phyloP scores from a whole-genome alignment of 176 grass and related monocot genomes.

The Ananas comosus region DNA sequence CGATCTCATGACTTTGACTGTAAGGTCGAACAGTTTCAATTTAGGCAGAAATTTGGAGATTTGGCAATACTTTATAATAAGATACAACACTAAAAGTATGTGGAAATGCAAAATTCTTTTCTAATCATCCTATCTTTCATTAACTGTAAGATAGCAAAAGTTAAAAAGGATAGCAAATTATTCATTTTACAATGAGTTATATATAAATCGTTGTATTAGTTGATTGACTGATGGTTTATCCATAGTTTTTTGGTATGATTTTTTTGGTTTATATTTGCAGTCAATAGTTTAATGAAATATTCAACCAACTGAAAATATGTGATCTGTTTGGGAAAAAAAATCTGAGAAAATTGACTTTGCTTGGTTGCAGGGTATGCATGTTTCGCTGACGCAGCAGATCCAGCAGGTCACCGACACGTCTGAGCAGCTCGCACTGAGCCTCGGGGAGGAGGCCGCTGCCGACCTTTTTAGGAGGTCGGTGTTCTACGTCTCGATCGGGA shows the following conservation, averaged over 20 bases:
- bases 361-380: slow-evolving; percentile 48
- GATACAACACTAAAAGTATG: too few species aligned
- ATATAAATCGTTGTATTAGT: neutral
- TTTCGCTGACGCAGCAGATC: slow-evolving; percentile 62
- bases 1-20: neutral
- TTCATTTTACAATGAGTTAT: neutral
- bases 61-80: too few species aligned
- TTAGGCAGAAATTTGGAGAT: too few species aligned
- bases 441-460: slow-evolving; percentile 46
- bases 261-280: too few species aligned
- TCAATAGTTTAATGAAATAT: too few species aligned
- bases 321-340: too few species aligned
- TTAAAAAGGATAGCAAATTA: too few species aligned
- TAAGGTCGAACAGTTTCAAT: too few species aligned
- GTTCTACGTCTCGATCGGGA: slow-evolving; percentile 70
- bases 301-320: too few species aligned
- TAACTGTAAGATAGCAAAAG: too few species aligned
- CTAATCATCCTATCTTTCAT: too few species aligned
- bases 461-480: slow-evolving; percentile 47
- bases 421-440: slow-evolving; percentile 41
- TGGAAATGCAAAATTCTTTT: too few species aligned
- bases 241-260: neutral
- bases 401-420: slow-evolving; percentile 62
- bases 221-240: neutral
- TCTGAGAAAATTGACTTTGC: neutral